phyloP scores from a whole-genome alignment of 257 asterid species.

The Solanum gracilifrons region DNA sequence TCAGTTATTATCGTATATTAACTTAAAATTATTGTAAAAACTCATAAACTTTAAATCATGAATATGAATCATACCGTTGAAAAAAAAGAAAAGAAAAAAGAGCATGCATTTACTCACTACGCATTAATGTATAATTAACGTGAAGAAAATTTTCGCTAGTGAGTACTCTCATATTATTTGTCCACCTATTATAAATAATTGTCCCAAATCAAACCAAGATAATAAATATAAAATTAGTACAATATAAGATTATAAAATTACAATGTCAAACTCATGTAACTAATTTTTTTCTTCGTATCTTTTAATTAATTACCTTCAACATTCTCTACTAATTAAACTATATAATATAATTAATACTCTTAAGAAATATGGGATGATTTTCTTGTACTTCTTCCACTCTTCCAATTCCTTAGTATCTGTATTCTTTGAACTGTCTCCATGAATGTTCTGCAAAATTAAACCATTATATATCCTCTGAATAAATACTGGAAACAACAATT shows the following conservation, averaged over 20 bases:
- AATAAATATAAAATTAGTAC: not conserved
- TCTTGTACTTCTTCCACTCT: not conserved
- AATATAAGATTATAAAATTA: not conserved
- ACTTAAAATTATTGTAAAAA: not conserved
- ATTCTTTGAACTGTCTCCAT: slow-evolving; percentile 3
- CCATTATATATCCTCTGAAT: not conserved
- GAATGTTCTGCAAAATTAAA: slow-evolving; percentile 34
- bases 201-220: not conserved
- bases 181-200: not conserved
- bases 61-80: no score
- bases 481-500: not conserved
- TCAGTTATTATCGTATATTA: no score
- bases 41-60: no score
- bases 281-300: not conserved
- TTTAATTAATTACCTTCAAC: not conserved
- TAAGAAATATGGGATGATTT: not conserved
- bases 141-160: not conserved
- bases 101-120: not conserved
- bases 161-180: not conserved
- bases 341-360: no score
- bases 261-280: not conserved
- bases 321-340: not conserved
- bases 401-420: not conserved
- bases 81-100: not conserved
- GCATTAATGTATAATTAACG: not conserved